Percentiles rank a stretch among this genome's conserved stretches.
Conservation (phyloP, 179 eudicot genomes). For the Pouteria campechiana region DNA sequence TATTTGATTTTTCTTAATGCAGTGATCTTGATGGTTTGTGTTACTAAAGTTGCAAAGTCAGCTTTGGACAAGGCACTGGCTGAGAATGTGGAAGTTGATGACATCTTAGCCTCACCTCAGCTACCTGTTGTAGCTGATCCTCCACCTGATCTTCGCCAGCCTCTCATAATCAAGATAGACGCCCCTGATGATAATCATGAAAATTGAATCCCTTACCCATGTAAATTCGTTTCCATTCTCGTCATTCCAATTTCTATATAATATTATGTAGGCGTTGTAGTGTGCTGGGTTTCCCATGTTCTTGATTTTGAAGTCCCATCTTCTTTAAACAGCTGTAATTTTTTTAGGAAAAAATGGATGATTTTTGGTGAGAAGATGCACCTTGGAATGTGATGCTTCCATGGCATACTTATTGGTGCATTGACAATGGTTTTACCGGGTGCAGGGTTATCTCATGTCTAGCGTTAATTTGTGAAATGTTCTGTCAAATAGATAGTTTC, state of each 20-base stretch:
- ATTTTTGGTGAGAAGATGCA: no score
- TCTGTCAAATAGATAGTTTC: no score
- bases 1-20: conserved; percentile 27
- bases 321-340: no score
- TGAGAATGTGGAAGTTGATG: conserved; percentile 41
- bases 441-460: no score
- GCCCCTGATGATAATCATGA: conserved; percentile 19
- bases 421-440: no score
- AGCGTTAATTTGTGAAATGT: no score
- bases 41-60: conserved; percentile 72
- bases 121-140: conserved; percentile 24
- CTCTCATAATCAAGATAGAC: conserved; percentile 41
- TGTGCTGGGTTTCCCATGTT: no score
- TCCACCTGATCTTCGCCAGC: conserved; percentile 37
- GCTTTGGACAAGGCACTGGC: conserved; percentile 80
- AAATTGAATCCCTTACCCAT: conserved; percentile 12
- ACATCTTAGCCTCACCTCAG: conserved; percentile 12
- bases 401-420: no score
- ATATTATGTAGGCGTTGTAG: no score
- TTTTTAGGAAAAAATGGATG: no score
- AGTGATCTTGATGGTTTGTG: conserved; percentile 57
- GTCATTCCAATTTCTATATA: conserved; percentile 3
- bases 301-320: no score
- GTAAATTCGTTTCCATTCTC: conserved; percentile 12
- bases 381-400: no score